Evolutionary conservation across 805 yeast genomes (phyloP).

Genomic region (Candida quercuum): DNA sequence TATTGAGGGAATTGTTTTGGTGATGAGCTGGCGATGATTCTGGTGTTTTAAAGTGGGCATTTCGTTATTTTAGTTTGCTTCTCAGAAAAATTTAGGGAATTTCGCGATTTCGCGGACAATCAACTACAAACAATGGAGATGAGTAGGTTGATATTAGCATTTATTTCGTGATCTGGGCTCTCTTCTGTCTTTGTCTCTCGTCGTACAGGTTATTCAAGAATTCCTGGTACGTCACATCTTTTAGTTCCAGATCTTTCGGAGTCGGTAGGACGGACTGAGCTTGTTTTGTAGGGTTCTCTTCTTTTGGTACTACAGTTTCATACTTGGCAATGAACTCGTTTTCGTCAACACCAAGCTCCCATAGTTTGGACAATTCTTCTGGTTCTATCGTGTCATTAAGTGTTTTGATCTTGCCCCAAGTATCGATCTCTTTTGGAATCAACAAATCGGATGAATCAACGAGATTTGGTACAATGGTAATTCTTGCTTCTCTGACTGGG

Average conservation of each 20-base stretch:
- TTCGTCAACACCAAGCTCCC: conserved; percentile 23
- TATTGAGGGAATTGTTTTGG: not conserved
- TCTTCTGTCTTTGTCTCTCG: not conserved
- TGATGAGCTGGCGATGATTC: not conserved
- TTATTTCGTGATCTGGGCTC: not conserved
- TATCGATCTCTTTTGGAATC: conserved; percentile 48
- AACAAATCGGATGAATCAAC: conserved; percentile 21
- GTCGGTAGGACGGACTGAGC: no score
- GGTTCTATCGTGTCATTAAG: conserved; percentile 30
- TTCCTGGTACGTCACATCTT: conserved; percentile 1
- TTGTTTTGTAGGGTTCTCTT: not conserved
- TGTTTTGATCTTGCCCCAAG: conserved; percentile 43
- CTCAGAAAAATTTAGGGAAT: no score
- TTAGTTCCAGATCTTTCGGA: not conserved
- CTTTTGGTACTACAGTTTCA: conserved; percentile 16
- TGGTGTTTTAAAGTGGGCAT: no score
- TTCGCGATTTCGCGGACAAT: no score
- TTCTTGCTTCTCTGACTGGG: conserved; percentile 3
- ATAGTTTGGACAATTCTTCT: conserved; percentile 14
- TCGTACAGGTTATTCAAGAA: conserved; percentile 4
- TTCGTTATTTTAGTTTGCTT: no score
- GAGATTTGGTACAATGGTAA: conserved; percentile 3
- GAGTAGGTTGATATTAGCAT: not conserved
- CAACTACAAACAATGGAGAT: not conserved
- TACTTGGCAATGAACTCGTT: conserved; percentile 11